Evolutionary conservation across 345 rosid genomes (phyloP).

Genomic region (Moricandia moricandioides): DNA sequence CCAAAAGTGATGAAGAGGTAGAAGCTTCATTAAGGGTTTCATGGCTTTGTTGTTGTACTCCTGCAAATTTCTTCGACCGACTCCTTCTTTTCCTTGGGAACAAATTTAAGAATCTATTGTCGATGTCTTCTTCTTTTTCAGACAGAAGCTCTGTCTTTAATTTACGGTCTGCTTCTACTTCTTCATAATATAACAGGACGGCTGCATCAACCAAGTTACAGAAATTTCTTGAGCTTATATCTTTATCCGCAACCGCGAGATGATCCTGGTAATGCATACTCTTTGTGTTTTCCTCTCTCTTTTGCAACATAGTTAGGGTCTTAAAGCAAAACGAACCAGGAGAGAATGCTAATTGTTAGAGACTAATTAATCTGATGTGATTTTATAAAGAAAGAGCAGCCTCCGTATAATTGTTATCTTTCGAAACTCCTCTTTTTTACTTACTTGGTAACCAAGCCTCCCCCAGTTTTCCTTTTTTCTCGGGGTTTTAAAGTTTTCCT

Average conservation of each 20-base stretch:
- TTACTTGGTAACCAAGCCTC: not conserved
- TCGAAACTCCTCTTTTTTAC: too few relatives aligned
- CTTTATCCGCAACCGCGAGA: not conserved
- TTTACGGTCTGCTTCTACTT: too few relatives aligned
- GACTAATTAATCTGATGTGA: not conserved
- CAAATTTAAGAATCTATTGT: not conserved
- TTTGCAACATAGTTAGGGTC: not conserved
- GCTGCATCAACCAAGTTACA: constrained; percentile 6
- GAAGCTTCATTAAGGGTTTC: not conserved
- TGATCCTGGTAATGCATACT: not conserved
- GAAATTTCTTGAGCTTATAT: not conserved
- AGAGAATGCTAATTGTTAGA: not conserved
- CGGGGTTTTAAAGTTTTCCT: not conserved
- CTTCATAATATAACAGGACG: not conserved
- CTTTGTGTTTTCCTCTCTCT: not conserved
- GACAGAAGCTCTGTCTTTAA: too few relatives aligned
- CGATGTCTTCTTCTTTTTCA: not conserved
- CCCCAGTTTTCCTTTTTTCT: not conserved
- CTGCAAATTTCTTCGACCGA: not conserved
- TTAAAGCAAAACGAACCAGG: not conserved
- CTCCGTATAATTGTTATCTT: not conserved
- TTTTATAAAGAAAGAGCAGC: too few relatives aligned
- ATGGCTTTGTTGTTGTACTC: not conserved
- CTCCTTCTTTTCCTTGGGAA: not conserved
- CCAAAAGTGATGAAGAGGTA: not conserved